These are phyloP conservation scores for Aspergillus kassunensis DNA, from an alignment of 495 filamentous ascomycete genomes.

Conservation along the genomic window DNA sequence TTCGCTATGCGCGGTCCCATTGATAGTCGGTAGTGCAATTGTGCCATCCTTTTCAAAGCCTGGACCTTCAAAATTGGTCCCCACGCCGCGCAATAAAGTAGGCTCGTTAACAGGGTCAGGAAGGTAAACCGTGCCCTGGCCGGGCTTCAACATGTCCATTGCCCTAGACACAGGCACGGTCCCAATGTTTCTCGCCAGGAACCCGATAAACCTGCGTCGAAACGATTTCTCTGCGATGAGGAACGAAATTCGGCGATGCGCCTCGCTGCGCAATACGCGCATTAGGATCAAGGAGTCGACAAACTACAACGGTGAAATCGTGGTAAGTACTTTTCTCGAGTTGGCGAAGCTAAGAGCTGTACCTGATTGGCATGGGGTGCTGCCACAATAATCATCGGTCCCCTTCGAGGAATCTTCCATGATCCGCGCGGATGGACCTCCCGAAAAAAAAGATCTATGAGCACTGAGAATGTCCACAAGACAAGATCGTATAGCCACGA, in stretches of 20 bases:
- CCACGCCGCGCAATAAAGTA: conserved; percentile 75
- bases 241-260: conserved; percentile 81
- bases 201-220: conserved; percentile 79
- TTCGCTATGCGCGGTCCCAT: conserved; percentile 70
- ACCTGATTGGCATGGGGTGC: conserved; percentile 98
- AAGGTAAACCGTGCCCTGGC: conserved; percentile 79
- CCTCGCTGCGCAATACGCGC: conserved; percentile 79
- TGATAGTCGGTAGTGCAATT: conserved; percentile 78
- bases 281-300: conserved; percentile 93
- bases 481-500: conserved; percentile 77
- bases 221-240: conserved; percentile 95
- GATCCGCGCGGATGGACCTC: conserved; percentile 92
- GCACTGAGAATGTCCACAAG: conserved; percentile 76
- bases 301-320: conserved; percentile 51
- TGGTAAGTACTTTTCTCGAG: background rate
- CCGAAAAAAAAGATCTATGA: conserved; percentile 94
- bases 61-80: conserved; percentile 76
- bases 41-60: conserved; percentile 75
- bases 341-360: conserved; percentile 18
- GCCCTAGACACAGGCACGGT: conserved; percentile 86
- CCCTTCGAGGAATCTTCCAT: conserved; percentile 85
- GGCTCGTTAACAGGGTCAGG: conserved; percentile 82
- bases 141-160: conserved; percentile 81
- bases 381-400: conserved; percentile 93
- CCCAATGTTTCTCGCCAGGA: conserved; percentile 71